These are phyloP conservation scores for Baudoinia panamericana DNA, from an alignment of 495 filamentous ascomycete genomes.

Conservation along the genomic window DNA sequence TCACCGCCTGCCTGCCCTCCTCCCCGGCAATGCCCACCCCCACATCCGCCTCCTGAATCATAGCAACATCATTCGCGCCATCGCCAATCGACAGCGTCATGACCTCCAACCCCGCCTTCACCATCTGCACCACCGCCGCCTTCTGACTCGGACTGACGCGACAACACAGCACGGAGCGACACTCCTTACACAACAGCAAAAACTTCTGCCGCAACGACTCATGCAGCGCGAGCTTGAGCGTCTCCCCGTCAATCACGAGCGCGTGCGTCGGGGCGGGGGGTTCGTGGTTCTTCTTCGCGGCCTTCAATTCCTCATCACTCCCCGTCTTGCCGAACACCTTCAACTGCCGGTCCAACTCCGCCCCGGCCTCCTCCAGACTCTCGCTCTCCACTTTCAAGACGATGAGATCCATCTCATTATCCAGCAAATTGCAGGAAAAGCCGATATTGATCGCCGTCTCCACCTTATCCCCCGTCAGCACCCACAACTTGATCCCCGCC, in stretches of 20 bases:
- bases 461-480: constrained; percentile 95
- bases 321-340: constrained; percentile 66
- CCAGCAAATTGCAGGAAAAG: constrained; percentile 94
- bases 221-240: constrained; percentile 76
- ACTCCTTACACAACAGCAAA: constrained; percentile 90
- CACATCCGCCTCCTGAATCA: constrained; percentile 99
- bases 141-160: constrained; percentile 96
- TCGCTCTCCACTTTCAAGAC: constrained; percentile 76
- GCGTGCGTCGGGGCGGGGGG: constrained; percentile 81
- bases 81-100: constrained; percentile 96
- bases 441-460: constrained; percentile 99
- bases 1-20: constrained; percentile 92
- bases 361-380: constrained; percentile 46
- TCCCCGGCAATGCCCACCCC: constrained; percentile 97
- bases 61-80: constrained; percentile 97
- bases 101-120: constrained; percentile 85
- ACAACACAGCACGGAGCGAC: constrained; percentile 92
- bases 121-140: constrained; percentile 91
- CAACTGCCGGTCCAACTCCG: constrained; percentile 61
- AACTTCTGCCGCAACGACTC: constrained; percentile 80
- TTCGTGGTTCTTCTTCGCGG: constrained; percentile 67
- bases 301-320: constrained; percentile 71
- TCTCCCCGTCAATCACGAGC: constrained; percentile 94
- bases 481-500: constrained; percentile 99
- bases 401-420: constrained; percentile 96